Base-by-base conservation (phyloP, 2,329 filamentous ascomycete genomes). In the Neopestalotiopsis sp. region DNA sequence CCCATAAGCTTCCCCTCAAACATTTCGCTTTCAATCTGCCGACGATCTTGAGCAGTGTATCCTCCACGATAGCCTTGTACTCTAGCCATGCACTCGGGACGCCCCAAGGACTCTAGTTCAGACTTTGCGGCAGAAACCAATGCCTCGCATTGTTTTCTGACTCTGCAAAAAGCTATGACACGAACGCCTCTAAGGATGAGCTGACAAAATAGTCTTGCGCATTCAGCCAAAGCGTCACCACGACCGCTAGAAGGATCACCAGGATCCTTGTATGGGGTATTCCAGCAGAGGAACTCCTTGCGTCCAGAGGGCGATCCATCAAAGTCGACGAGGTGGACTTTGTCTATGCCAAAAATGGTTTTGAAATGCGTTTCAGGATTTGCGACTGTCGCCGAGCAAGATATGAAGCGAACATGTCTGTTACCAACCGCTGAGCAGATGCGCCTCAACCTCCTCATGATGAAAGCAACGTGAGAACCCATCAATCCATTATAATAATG, bases 281-380 rank as follows among this genome's bases (percentile, higher is more conserved):
- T 98, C 96, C 96, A 99, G 79, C 95, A 98, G 6, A 99, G 77
- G 69, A 98, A 98, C 76, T 98, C 95, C 78, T 98, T 98, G 28
- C 94, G 87, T 0, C 95, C 94, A 5, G 94, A 94, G 0, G 96
- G 96, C 0, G 95, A 97, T 1, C 96, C 96, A 77, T 99, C 96
- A 75, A 93, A 95, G 76, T 98, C 94, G 0, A 95, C 92, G 59
- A 98, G 80, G 69, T 87, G 89, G 14, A 97, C 93, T 71, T 95
- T 86, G 0, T 94, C 88, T 6, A 97, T 88, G 0, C 95, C 95
- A 73, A 98, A 98, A n/a, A 99, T 92, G 0, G 94, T 94, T 79
- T 90, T 91, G 88, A 99, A 98, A 78, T 99, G 96, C 74, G 94
- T 88, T 72, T 92, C 86, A 0, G 96, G 96, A 76, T 99, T 98